A percentile compares a stretch with the other conserved stretches of the same genome.
Conservation (phyloP, 2,329 filamentous ascomycete species). For the Xylariaceae sp. region DNA sequence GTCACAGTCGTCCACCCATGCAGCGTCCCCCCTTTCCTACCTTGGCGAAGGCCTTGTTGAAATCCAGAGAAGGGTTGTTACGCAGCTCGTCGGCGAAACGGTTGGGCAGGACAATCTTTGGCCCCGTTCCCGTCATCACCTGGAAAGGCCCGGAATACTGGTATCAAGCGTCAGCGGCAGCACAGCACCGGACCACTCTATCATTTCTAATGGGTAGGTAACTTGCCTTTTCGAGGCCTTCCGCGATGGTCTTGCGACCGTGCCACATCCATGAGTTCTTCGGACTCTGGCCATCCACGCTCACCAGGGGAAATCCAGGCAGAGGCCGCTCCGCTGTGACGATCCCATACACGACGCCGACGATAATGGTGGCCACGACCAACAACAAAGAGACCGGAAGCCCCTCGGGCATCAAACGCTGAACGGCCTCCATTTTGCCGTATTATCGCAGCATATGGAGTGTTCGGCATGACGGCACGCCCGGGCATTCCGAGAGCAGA, state of each 20-base stretch:
- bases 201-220: too few species aligned
- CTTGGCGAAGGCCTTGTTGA: slow-evolving; percentile 26
- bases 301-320: slow-evolving; percentile 21
- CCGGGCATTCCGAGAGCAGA: too few species aligned
- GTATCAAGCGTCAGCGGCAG: slow-evolving; percentile 7
- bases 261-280: slow-evolving; percentile 21
- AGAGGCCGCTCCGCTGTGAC: slow-evolving; percentile 18
- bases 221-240: slow-evolving; percentile 20
- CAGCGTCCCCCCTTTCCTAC: slow-evolving; percentile 11
- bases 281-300: slow-evolving; percentile 19
- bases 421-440: slow-evolving; percentile 18
- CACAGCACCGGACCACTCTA: neutral
- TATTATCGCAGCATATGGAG: too few species aligned
- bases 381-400: slow-evolving; percentile 22
- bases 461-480: too few species aligned
- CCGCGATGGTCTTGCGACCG: slow-evolving; percentile 15
- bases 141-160: slow-evolving; percentile 26
- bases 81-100: slow-evolving; percentile 27
- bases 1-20: too few species aligned
- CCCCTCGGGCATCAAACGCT: slow-evolving; percentile 19
- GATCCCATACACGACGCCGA: slow-evolving; percentile 20
- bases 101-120: slow-evolving; percentile 26
- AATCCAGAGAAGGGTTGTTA: slow-evolving; percentile 25
- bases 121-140: slow-evolving; percentile 24
- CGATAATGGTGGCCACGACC: slow-evolving; percentile 17